phyloP scores from a whole-genome alignment of 371 early-diverging fungal species.

The Saksenaea oblongispora region DNA sequence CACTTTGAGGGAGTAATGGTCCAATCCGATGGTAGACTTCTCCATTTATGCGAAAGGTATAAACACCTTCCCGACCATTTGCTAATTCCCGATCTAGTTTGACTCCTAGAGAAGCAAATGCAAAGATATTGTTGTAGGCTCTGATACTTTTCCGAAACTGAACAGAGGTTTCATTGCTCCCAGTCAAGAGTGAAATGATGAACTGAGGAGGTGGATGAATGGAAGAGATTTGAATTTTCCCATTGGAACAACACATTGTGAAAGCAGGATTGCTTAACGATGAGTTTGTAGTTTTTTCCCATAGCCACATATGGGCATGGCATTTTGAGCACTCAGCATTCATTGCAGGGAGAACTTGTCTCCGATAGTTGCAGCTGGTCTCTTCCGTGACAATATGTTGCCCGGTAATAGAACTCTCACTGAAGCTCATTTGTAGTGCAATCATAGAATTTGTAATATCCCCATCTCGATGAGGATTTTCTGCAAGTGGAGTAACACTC shows the following conservation, averaged over 20 bases:
- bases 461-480: too few relatives aligned
- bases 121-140: slow-evolving; percentile 13
- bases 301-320: slow-evolving; percentile 4
- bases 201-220: background rate
- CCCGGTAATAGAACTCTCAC: too few relatives aligned
- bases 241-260: background rate
- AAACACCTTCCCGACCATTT: background rate
- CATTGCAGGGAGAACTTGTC: too few relatives aligned
- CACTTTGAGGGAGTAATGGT: background rate
- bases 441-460: too few relatives aligned
- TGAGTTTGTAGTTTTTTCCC: background rate
- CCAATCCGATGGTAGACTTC: slow-evolving; percentile 3
- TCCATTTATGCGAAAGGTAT: slow-evolving; percentile 8
- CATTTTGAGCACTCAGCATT: background rate
- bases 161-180: background rate
- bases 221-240: background rate
- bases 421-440: too few relatives aligned
- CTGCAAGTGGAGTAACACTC: too few relatives aligned
- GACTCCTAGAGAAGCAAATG: slow-evolving; percentile 18
- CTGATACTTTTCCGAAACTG: slow-evolving; percentile 11
- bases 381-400: slow-evolving; percentile 2
- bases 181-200: background rate
- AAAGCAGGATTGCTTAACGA: background rate
- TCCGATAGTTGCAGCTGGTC: background rate
- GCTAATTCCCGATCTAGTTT: slow-evolving; percentile 7